Evolutionary conservation across 2,329 filamentous ascomycete species (phyloP).

Genomic region (Penicillium sp.): DNA sequence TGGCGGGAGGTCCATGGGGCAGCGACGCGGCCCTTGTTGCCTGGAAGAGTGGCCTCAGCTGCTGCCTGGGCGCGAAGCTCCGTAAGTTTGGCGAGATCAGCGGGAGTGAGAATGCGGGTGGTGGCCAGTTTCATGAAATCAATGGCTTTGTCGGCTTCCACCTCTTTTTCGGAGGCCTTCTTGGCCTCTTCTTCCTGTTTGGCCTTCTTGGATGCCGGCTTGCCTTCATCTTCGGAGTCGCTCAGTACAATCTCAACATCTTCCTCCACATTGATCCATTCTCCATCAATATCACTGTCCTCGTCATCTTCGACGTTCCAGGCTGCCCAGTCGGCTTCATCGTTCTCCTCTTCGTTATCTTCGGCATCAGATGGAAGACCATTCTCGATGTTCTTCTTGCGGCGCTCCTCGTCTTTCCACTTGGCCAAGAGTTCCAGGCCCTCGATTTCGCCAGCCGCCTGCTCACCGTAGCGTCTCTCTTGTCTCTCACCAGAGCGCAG

Average conservation of each 20-base stretch:
- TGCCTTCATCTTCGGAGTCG: conserved; percentile 71
- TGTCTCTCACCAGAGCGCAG: conserved; percentile 73
- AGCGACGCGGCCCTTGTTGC: conserved; percentile 46
- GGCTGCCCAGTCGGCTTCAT: conserved; percentile 58
- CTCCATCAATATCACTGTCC: conserved; percentile 71
- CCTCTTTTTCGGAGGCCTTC: conserved; percentile 34
- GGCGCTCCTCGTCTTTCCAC: conserved; percentile 89
- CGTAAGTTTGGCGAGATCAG: conserved; percentile 90
- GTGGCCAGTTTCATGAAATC: conserved; percentile 69
- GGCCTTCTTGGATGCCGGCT: conserved; percentile 60
- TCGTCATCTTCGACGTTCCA: conserved; percentile 62
- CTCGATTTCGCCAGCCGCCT: conserved; percentile 78
- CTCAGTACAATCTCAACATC: conserved; percentile 74
- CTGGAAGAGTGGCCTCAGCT: conserved; percentile 62
- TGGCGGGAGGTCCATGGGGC: conserved; percentile 59
- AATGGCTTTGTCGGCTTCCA: conserved; percentile 41
- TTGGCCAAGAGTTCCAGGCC: conserved; percentile 86
- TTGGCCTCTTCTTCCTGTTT: conserved; percentile 50
- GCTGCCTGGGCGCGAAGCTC: conserved; percentile 76
- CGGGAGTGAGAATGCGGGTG: conserved; percentile 89
- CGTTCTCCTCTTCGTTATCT: conserved; percentile 61
- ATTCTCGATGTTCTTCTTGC: conserved; percentile 68
- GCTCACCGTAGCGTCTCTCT: conserved; percentile 78
- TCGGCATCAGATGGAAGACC: conserved; percentile 63
- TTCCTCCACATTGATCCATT: conserved; percentile 88